Evolutionary conservation across 306 rosid species (phyloP).

Genomic region (Senna siamea): DNA sequence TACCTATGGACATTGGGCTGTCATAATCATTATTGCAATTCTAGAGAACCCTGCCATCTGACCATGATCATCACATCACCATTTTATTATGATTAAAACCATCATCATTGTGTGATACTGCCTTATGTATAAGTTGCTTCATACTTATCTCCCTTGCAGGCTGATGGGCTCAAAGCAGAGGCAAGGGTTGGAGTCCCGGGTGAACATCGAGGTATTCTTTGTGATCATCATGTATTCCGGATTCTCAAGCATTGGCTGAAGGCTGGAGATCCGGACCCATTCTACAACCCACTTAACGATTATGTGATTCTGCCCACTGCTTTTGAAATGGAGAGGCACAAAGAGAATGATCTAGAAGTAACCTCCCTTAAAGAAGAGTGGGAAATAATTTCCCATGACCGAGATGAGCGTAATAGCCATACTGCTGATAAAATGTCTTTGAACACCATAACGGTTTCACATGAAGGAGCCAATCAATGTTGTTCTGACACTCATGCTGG

Average conservation of each 20-base stretch:
- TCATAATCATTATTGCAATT: background rate
- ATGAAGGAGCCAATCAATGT: slow-evolving; percentile 49
- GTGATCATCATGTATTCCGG: slow-evolving; percentile 86
- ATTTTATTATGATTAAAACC: background rate
- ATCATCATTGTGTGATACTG: background rate
- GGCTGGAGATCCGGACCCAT: slow-evolving; percentile 88
- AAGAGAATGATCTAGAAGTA: slow-evolving; percentile 67
- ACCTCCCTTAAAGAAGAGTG: slow-evolving; percentile 91
- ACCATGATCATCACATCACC: no score
- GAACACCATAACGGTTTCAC: slow-evolving; percentile 61
- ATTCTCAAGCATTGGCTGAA: slow-evolving; percentile 90
- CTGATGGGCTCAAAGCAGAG: slow-evolving; percentile 88
- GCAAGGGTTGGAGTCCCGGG: slow-evolving; percentile 94
- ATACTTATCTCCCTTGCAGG: slow-evolving; percentile 52
- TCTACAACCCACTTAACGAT: slow-evolving; percentile 89
- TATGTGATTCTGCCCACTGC: slow-evolving; percentile 88
- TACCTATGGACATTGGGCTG: no score
- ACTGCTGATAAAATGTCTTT: slow-evolving; percentile 44
- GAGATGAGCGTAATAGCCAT: slow-evolving; percentile 38
- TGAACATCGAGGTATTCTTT: slow-evolving; percentile 84
- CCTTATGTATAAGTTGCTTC: background rate
- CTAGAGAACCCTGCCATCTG: background rate
- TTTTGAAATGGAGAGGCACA: slow-evolving; percentile 68
- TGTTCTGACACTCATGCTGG: slow-evolving; percentile 63
- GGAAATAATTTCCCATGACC: slow-evolving; percentile 74